phyloP scores from a whole-genome alignment of 2,329 filamentous ascomycete genomes.

The Microsporum audouinii region DNA sequence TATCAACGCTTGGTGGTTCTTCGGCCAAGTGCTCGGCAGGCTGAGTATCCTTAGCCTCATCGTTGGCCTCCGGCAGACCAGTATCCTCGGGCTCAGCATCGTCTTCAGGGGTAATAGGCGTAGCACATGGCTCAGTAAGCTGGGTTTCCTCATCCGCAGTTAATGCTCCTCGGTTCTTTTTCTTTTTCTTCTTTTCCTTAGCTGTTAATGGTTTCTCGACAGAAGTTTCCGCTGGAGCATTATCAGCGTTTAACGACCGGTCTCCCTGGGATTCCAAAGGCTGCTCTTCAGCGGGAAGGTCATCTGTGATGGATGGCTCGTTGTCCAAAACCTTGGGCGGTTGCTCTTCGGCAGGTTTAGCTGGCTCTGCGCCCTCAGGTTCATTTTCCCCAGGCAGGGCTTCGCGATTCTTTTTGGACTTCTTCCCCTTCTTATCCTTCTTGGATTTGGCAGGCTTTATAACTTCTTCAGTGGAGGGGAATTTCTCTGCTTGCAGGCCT shows the following conservation, averaged over 20 bases:
- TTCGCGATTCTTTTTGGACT: conserved; percentile 1
- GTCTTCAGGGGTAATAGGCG: neutral
- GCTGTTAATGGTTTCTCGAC: neutral
- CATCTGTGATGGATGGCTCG: neutral
- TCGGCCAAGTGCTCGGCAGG: neutral
- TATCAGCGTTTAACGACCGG: neutral
- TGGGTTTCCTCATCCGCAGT: neutral
- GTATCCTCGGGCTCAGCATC: neutral
- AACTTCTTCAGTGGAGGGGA: neutral
- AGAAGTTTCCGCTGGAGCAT: neutral
- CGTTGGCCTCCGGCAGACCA: neutral
- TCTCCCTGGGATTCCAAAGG: neutral
- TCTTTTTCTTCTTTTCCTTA: neutral
- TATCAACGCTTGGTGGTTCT: neutral
- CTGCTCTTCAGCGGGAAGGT: neutral
- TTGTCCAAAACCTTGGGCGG: neutral
- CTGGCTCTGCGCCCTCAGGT: neutral
- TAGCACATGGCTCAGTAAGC: neutral
- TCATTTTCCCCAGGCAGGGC: neutral
- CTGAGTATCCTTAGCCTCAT: neutral
- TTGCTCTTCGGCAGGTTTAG: neutral
- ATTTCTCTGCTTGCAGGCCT: neutral
- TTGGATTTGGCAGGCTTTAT: neutral
- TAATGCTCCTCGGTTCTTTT: neutral
- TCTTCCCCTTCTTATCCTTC: conserved; percentile 8